Evolutionary conservation across 495 filamentous ascomycete genomes (phyloP).

Genomic region (Hypoxylon fragiforme): DNA sequence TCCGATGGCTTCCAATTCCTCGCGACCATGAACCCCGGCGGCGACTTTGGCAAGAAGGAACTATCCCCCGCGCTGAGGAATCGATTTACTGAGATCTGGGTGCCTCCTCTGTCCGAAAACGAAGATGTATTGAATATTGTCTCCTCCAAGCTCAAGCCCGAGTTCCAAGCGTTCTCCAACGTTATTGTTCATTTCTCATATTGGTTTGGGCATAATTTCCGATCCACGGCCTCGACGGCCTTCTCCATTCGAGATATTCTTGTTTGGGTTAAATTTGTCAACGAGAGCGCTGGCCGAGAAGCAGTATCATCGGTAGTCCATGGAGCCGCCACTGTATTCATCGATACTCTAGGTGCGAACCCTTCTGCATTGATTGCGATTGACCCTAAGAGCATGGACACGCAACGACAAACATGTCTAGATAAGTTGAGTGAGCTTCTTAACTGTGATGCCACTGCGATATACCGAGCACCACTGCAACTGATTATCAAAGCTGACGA

Average conservation of each 20-base stretch:
- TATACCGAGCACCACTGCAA: conserved; percentile 62
- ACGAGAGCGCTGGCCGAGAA: conserved; percentile 53
- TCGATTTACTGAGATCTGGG: conserved; percentile 99
- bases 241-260: conserved; percentile 90
- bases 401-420: conserved; percentile 72
- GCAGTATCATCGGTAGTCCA: conserved; percentile 63
- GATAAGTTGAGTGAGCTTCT: conserved; percentile 70
- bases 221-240: conserved; percentile 67
- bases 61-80: conserved; percentile 94
- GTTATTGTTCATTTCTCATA: conserved; percentile 83
- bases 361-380: conserved; percentile 80
- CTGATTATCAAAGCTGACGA: conserved; percentile 48
- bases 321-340: conserved; percentile 92
- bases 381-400: conserved; percentile 56
- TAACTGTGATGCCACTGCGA: conserved; percentile 58
- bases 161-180: conserved; percentile 54
- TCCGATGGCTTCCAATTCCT: conserved; percentile 90
- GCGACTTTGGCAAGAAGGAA: conserved; percentile 97
- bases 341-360: conserved; percentile 93
- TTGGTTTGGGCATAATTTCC: conserved; percentile 85
- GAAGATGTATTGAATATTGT: conserved; percentile 90
- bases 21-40: conserved; percentile 98
- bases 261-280: conserved; percentile 92
- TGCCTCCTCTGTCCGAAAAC: conserved; percentile 75
- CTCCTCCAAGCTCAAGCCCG: conserved; percentile 63